Conservation (phyloP, 805 yeast genomes). For the Vanderwaltozyma verrucispora region DNA sequence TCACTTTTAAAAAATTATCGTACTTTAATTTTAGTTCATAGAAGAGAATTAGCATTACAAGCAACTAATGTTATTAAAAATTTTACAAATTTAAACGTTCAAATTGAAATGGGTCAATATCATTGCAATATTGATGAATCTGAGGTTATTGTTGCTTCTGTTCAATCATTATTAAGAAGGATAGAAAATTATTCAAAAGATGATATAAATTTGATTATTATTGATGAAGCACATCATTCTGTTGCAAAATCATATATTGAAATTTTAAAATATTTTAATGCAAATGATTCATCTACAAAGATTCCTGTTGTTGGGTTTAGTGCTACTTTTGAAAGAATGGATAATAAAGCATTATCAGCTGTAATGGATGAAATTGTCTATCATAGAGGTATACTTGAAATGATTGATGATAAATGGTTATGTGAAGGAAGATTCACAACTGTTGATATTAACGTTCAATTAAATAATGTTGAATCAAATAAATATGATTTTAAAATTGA, state of each 20-base stretch:
- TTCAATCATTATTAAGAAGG: slow-evolving; percentile 47
- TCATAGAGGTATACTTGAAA: slow-evolving; percentile 50
- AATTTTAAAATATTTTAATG: slow-evolving; percentile 50
- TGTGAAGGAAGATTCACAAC: slow-evolving; percentile 58
- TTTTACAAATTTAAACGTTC: slow-evolving; percentile 38
- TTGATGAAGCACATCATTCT: slow-evolving; percentile 93
- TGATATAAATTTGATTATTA: slow-evolving; percentile 54
- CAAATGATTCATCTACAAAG: slow-evolving; percentile 30
- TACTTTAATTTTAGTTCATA: slow-evolving; percentile 62
- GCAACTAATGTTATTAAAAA: slow-evolving; percentile 41
- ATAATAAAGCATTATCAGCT: slow-evolving; percentile 44
- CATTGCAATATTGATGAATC: slow-evolving; percentile 28
- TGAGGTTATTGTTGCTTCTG: slow-evolving; percentile 70
- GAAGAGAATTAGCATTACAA: slow-evolving; percentile 69
- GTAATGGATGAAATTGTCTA: slow-evolving; percentile 68
- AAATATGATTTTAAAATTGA: slow-evolving; percentile 49
- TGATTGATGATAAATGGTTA: slow-evolving; percentile 61
- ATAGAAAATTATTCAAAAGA: slow-evolving; percentile 43
- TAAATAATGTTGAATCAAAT: slow-evolving; percentile 28
- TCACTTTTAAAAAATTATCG: slow-evolving; percentile 9
- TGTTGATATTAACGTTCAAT: slow-evolving; percentile 39
- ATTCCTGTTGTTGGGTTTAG: slow-evolving; percentile 72
- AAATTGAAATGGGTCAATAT: slow-evolving; percentile 57
- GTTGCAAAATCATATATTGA: slow-evolving; percentile 57
- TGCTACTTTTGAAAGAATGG: slow-evolving; percentile 79